Evolutionary conservation across 2,329 filamentous ascomycete genomes (phyloP), one percentile per base, ranked within the genome.

Genomic region (Claviceps monticola): DNA sequence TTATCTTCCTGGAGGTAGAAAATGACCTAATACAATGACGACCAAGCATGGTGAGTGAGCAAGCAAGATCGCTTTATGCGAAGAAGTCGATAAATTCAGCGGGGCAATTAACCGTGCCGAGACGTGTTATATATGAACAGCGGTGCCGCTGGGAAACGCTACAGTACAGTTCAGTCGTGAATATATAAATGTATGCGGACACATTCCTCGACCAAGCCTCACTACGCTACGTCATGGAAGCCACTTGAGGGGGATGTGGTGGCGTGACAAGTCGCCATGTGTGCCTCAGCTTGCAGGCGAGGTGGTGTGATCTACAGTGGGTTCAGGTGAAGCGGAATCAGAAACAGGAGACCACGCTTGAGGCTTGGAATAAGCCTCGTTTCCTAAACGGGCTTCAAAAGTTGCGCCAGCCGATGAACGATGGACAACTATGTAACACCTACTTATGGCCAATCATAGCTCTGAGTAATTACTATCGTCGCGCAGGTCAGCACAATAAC

Each of bases 1-100:
- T 62, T 43, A 66, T 62, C 46, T 59, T 64, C 38, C 64, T 63
- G 23, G 65, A 61, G 23, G 65, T 64, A 45, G 66, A 66, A 58
- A 68, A 66, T 46, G 56, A 54, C 52, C 64, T 59, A 1, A 60
- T 11, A 23, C 19, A 44, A 43, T 42, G 36, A 19, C 16, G 36
- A 23, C 38, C 37, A 7, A 41, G 47, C 47, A 49, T 49, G 2
- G 19, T 48, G 46, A 26, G 19, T 21, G 46, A 23, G 14, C 16
- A 16, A 6, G 13, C 37, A n/a, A 8, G 8, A 34, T 29, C 26
- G 29, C 29, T 29, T 39, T 39, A 39, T 39, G 13, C 37, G 17
- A n/a, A 7, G 23, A 29, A 7, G 8, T 48, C 6, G 46, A 38
- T n/a, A 5, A 39, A 16, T 26, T 36, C 16, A n/a, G 29, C 13